phyloP scores from a whole-genome alignment of 2,329 filamentous ascomycete genomes.

The Talaromyces sp. region DNA sequence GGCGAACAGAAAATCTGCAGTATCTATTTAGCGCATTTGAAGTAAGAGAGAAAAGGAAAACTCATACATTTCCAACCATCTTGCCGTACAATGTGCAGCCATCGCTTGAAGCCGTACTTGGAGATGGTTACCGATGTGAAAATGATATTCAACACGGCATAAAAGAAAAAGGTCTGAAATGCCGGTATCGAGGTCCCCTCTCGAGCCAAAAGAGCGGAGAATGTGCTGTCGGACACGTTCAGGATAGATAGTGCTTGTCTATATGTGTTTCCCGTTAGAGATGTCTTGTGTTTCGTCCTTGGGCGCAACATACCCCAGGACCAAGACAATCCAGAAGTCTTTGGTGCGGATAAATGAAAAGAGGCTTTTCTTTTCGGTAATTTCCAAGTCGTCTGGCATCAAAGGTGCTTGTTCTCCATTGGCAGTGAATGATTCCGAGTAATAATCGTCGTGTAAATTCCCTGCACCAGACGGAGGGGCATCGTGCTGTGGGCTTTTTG shows the following conservation, averaged over 20 bases:
- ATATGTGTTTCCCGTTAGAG: constrained; percentile 22
- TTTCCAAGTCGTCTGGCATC: background rate
- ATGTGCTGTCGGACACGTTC: constrained; percentile 90
- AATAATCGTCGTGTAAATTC: background rate
- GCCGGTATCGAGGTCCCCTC: constrained; percentile 78
- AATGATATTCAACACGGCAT: constrained; percentile 74
- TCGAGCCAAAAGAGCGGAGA: constrained; percentile 68
- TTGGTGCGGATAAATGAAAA: constrained; percentile 72
- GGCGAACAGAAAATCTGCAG: constrained; percentile 62
- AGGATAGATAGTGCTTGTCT: constrained; percentile 79
- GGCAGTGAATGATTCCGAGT: background rate
- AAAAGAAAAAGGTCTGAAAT: constrained; percentile 95
- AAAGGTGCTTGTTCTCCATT: background rate
- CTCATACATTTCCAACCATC: constrained; percentile 78
- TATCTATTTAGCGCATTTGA: constrained; percentile 43
- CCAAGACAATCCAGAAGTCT: constrained; percentile 82
- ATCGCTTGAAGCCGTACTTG: constrained; percentile 70
- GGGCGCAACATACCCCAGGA: constrained; percentile 57
- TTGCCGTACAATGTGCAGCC: constrained; percentile 56
- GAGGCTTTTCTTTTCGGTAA: constrained; percentile 43
- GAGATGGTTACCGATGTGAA: constrained; percentile 78
- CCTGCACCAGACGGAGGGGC: background rate
- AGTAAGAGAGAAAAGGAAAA: background rate
- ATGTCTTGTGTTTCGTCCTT: background rate
- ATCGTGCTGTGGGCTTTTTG: background rate